These are phyloP conservation scores for Bolboschoenus planiculmis DNA, from an alignment of 176 grass and related monocot species.

Conservation along the genomic window DNA sequence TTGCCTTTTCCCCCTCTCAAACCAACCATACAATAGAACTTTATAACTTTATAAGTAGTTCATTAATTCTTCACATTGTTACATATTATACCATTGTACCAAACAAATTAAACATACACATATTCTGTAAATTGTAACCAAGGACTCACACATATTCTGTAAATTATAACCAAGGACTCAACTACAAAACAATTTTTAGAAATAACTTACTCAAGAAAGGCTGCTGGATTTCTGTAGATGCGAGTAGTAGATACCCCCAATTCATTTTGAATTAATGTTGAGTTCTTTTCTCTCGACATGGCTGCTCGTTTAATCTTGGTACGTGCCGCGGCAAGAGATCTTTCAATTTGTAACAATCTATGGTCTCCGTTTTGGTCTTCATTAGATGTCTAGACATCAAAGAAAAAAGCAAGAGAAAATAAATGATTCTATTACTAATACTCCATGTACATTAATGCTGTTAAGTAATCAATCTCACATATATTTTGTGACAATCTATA, in stretches of 20 bases:
- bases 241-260: neutral
- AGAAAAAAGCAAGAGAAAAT: neutral
- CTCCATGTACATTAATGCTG: neutral
- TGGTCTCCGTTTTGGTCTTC: neutral
- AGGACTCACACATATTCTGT: too few species aligned
- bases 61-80: neutral
- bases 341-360: neutral
- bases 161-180: neutral
- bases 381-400: neutral
- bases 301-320: neutral
- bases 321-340: neutral
- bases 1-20: too few species aligned
- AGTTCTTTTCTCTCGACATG: neutral
- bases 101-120: neutral
- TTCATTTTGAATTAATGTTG: neutral
- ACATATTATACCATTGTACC: neutral
- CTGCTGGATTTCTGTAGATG: constrained; percentile 1
- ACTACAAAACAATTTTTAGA: neutral
- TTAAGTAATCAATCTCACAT: neutral
- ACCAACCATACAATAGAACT: too few species aligned
- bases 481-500: neutral
- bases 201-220: neutral
- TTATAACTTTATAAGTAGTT: too few species aligned
- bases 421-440: neutral
- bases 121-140: too few species aligned